phyloP scores from a whole-genome alignment of 768 basidiomycete genomes.

The Collybia mongolica region DNA sequence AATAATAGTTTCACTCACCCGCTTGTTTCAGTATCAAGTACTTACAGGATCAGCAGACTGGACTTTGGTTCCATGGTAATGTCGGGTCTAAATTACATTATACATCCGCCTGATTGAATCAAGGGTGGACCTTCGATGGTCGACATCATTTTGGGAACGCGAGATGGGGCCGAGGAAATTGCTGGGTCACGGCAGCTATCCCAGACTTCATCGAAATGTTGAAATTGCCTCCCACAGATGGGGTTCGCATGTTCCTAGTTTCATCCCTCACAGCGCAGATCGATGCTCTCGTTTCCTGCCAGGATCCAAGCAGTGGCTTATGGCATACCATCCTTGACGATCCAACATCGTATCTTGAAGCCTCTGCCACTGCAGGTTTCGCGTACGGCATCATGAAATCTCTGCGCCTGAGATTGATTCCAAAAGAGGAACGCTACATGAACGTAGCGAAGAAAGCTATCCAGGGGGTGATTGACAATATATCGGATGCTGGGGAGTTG shows the following conservation, averaged over 20 bases:
- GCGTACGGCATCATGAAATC: conserved; percentile 46
- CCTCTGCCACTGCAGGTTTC: conserved; percentile 47
- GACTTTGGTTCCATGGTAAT: conserved; percentile 49
- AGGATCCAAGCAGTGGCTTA: conserved; percentile 43
- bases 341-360: conserved; percentile 48
- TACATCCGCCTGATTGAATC: not conserved
- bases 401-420: conserved; percentile 39
- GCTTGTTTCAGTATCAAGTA: conserved; percentile 36
- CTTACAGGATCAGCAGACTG: conserved; percentile 40
- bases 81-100: not conserved
- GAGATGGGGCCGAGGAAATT: conserved; percentile 55
- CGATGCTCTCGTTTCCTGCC: conserved; percentile 42
- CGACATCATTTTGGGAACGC: conserved; percentile 45
- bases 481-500: conserved; percentile 45
- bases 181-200: conserved; percentile 48
- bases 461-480: conserved; percentile 40
- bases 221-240: conserved; percentile 36
- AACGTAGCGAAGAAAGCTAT: conserved; percentile 36
- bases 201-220: conserved; percentile 50
- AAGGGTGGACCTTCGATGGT: conserved; percentile 46
- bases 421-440: conserved; percentile 38
- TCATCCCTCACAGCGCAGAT: conserved; percentile 43
- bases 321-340: conserved; percentile 59
- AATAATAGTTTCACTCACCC: not conserved
- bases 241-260: conserved; percentile 39